These are phyloP conservation scores for Saprolegnia diclina DNA, from an alignment of 352 stramenopile species.

Conservation along the genomic window DNA sequence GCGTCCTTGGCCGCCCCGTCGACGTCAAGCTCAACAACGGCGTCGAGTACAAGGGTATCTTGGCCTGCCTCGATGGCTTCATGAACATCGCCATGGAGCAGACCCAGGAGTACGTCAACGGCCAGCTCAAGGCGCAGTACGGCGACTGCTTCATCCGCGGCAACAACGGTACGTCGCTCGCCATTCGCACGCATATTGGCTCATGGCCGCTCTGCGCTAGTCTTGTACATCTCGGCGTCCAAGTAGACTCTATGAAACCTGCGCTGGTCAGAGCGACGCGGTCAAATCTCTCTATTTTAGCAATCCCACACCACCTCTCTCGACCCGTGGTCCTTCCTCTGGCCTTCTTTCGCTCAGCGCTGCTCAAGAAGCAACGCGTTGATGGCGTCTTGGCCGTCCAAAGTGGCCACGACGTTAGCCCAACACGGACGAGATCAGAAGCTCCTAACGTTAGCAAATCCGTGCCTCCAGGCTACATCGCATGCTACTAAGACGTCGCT, in stretches of 20 bases:
- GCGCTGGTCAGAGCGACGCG: background rate
- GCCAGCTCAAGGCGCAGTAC: conserved; percentile 98
- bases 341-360: too few relatives aligned
- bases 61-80: conserved; percentile 99
- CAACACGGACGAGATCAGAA: too few relatives aligned
- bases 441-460: too few relatives aligned
- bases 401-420: too few relatives aligned
- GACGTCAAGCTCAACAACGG: conserved; percentile 99
- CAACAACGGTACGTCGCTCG: conserved; percentile 92
- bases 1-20: conserved; percentile 92
- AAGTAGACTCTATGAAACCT: conserved; percentile 39
- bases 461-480: too few relatives aligned
- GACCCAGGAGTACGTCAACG: conserved; percentile 99
- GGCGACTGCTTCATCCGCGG: conserved; percentile 99
- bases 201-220: conserved; percentile 30
- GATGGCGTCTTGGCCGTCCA: too few relatives aligned
- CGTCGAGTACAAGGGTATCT: conserved; percentile 97
- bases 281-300: too few relatives aligned
- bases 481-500: too few relatives aligned
- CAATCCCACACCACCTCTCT: too few relatives aligned
- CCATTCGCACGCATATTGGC: conserved; percentile 18
- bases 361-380: too few relatives aligned
- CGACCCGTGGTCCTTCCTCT: too few relatives aligned
- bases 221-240: conserved; percentile 80
- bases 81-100: conserved; percentile 99